Base-by-base conservation (phyloP, 176 grass and related monocot species). In the Thinopyrum elongatum region DNA sequence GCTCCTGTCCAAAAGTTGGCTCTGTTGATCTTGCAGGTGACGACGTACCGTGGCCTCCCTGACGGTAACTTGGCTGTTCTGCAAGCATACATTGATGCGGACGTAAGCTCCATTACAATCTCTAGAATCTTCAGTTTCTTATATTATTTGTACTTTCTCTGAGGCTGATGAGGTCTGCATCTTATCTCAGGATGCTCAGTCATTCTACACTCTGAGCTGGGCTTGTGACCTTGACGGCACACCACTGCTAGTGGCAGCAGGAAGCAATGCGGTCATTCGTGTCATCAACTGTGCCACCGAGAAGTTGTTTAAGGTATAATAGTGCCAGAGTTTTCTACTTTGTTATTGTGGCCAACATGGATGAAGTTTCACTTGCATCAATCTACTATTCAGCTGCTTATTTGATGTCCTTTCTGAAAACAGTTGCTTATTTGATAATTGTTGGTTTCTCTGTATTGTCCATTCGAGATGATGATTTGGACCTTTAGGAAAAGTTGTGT, bases 191-290 rank as follows among this genome's bases (percentile, higher is more conserved):
- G 92, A 92, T 83, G 86, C 90, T 81, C 93, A 95, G 81, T 95
- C 91, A 55, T 98, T 93, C 90, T 95, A 94, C 85, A 98, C 95
- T 41, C 66, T 98, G 79, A 94, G 93, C 91, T 98, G 95, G 95
- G 88, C 93, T 66, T 89, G 91, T 17, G 89, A 98, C 30, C 30
- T 90, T 80, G 88, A 92, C 80, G 74, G 86, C 7, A 81, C 91
- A 55, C 93, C 95, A 28, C 76, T 95, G 65, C 89, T 98, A 85
- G 93, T 98, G 23, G 95, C 91, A 44, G 95, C 88, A 44, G 93
- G 95, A 90, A 91, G 64, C 62, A 94, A 80, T 66, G 86, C 84
- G 21, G 82, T 92, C 74, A 98, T 98, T 65, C 91, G 93, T 8
- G 74, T 95, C 87, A 98, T 98, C 78, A 94, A 94, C 75, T 89